Conservation (phyloP, 768 basidiomycete species). For the Boletus tomentosulus region DNA sequence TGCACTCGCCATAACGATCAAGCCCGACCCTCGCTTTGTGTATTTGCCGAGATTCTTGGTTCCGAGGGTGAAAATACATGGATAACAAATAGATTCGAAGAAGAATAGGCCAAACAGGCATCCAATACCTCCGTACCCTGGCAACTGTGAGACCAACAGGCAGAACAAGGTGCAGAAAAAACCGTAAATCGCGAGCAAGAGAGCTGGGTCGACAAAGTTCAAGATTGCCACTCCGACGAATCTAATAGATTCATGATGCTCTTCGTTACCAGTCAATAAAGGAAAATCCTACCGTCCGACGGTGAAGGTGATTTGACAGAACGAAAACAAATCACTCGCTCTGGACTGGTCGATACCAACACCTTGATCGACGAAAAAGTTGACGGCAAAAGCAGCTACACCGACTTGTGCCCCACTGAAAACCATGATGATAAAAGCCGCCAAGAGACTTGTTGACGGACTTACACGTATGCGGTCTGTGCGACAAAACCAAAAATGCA, state of each 20-base stretch:
- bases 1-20: conserved; percentile 55
- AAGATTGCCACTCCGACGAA: conserved; percentile 61
- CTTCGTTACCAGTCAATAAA: background rate
- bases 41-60: conserved; percentile 61
- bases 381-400: conserved; percentile 65
- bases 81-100: conserved; percentile 75
- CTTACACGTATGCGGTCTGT: conserved; percentile 64
- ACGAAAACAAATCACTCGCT: conserved; percentile 65
- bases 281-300: conserved; percentile 43
- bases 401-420: conserved; percentile 61
- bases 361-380: conserved; percentile 63
- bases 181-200: conserved; percentile 54
- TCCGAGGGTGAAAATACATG: conserved; percentile 62
- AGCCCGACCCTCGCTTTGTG: conserved; percentile 57
- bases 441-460: conserved; percentile 7
- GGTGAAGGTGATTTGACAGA: conserved; percentile 68
- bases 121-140: conserved; percentile 52
- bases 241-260: conserved; percentile 29
- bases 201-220: conserved; percentile 60
- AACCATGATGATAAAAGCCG: background rate
- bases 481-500: conserved; percentile 71
- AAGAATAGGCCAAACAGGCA: conserved; percentile 66
- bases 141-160: conserved; percentile 45
- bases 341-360: conserved; percentile 47
- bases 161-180: conserved; percentile 48